These are phyloP conservation scores for Microbotryum violaceum DNA, from an alignment of 1,284 basidiomycete species.

Conservation along the genomic window DNA sequence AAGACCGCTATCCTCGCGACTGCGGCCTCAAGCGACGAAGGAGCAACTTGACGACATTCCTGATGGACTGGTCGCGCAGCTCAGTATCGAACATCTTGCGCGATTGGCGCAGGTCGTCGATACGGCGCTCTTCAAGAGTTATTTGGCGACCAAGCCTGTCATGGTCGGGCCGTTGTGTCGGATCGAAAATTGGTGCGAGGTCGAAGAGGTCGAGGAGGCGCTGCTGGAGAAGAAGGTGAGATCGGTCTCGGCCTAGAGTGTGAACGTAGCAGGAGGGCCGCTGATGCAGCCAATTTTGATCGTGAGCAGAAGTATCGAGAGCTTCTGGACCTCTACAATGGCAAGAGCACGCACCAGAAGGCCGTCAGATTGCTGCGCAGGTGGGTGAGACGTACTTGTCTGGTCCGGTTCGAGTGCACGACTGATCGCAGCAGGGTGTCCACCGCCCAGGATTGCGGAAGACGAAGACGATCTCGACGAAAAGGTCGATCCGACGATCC, in stretches of 20 bases:
- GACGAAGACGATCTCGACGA: slow-evolving; percentile 70
- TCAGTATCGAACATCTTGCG: slow-evolving; percentile 71
- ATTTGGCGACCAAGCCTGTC: slow-evolving; percentile 71
- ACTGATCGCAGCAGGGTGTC: neutral
- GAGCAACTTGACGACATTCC: slow-evolving; percentile 65
- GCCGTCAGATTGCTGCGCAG: slow-evolving; percentile 72
- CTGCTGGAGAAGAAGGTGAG: slow-evolving; percentile 68
- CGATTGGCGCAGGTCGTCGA: slow-evolving; percentile 88
- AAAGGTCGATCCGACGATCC: slow-evolving; percentile 72
- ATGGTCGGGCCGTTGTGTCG: slow-evolving; percentile 83
- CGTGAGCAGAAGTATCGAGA: slow-evolving; percentile 74
- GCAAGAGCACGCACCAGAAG: slow-evolving; percentile 89
- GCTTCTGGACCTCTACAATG: slow-evolving; percentile 82
- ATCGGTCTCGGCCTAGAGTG: neutral
- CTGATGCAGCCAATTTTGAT: too few relatives aligned
- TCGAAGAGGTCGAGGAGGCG: slow-evolving; percentile 85
- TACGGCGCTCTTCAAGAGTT: slow-evolving; percentile 90
- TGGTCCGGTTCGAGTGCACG: neutral
- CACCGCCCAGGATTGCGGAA: slow-evolving; percentile 57
- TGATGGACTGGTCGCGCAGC: slow-evolving; percentile 57
- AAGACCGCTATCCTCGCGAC: slow-evolving; percentile 49
- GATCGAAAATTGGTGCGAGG: slow-evolving; percentile 93
- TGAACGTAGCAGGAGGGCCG: too few relatives aligned
- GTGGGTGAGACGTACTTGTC: slow-evolving; percentile 47
- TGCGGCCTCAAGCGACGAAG: slow-evolving; percentile 38